Percentiles rank a stretch among this genome's conserved stretches.
These are phyloP conservation scores for Monascus purpureus DNA, from an alignment of 495 filamentous ascomycete genomes.

Conservation along the genomic window DNA sequence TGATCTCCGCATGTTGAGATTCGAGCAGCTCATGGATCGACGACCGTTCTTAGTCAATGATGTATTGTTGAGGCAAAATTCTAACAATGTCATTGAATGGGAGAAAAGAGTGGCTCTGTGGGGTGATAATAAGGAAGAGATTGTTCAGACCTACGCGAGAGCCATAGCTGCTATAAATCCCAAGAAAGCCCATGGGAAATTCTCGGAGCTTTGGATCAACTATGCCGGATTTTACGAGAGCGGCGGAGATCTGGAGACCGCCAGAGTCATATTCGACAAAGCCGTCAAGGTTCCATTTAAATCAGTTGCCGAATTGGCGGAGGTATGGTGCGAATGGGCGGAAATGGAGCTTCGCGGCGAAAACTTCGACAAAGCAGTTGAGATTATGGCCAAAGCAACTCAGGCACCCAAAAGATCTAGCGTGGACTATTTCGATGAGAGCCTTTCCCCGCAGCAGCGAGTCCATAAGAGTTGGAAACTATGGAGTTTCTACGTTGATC, in stretches of 20 bases:
- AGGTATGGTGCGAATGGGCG: conserved; percentile 98
- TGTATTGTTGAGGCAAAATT: conserved; percentile 87
- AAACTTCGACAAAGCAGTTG: conserved; percentile 87
- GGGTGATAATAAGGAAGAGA: conserved; percentile 83
- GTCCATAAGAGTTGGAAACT: conserved; percentile 99
- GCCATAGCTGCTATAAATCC: conserved; percentile 87
- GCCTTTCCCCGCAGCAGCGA: conserved; percentile 81
- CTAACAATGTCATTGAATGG: conserved; percentile 95
- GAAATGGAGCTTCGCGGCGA: conserved; percentile 94
- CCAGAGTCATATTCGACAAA: conserved; percentile 90
- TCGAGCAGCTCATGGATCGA: conserved; percentile 96
- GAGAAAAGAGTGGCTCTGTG: conserved; percentile 89
- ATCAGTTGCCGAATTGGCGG: conserved; percentile 84
- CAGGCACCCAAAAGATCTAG: conserved; percentile 88
- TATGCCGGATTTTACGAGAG: conserved; percentile 97
- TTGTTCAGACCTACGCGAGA: conserved; percentile 89
- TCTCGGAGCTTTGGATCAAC: conserved; percentile 91
- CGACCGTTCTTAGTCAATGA: conserved; percentile 95
- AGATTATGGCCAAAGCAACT: conserved; percentile 93
- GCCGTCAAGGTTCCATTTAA: conserved; percentile 96
- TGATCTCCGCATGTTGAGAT: conserved; percentile 94
- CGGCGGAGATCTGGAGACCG: conserved; percentile 71
- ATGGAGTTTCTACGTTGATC: conserved; percentile 98
- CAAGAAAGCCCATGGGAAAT: conserved; percentile 87
- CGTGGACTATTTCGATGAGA: conserved; percentile 97